Evolutionary conservation across 257 asterid species (phyloP), one percentile per base, ranked within the genome.

Genomic region (Solanum bukasovii): DNA sequence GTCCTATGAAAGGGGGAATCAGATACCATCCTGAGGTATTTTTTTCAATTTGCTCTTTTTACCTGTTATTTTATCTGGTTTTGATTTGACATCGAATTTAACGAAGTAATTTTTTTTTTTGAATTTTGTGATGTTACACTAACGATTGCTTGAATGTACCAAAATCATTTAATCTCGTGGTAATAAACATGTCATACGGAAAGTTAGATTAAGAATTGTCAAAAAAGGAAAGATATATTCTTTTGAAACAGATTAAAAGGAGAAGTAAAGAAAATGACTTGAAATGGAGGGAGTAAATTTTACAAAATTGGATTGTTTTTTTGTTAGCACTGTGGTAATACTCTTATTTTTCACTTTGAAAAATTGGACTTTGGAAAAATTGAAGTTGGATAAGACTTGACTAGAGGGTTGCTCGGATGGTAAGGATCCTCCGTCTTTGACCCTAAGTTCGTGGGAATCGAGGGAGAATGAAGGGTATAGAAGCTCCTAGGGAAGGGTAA

Each of bases 1-100:
- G 99, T 35, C 98, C 98, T 61, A 96, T 96, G 99, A 96, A 97
- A 90, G 99, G 99, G 90, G 99, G 99, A 88, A 97, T 96, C 91
- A 94, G 99, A 96, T 96, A 95, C 88, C 99, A 96, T 89, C 98
- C 98, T 9, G 98, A 96, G 98, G 99, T 96, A 71, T 42, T 42
- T 7, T 21, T 59, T 70, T 59, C 67, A 20, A 59, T 59, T 31
- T 29, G 6, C 2, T 78, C 29, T 29, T 29, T 29, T 29, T 29
- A 29, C 29, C 29, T 29, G 29, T 82, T 25, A 52, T 21, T 8
- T 9, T 21, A 9, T 21, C 71, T 23, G 7, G 0, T 63, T 65
- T n/a, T n/a, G 8, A n/a, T 65, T 65, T 21, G 72, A 65, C 4
- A 65, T 2, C 8, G 8, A 65, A 1, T n/a, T 65, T n/a, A 65